A percentile compares a stretch with the other conserved stretches of the same genome.
Evolutionary conservation across 257 asterid genomes (phyloP).

Genomic region (Nyctanthes arbortristis): DNA sequence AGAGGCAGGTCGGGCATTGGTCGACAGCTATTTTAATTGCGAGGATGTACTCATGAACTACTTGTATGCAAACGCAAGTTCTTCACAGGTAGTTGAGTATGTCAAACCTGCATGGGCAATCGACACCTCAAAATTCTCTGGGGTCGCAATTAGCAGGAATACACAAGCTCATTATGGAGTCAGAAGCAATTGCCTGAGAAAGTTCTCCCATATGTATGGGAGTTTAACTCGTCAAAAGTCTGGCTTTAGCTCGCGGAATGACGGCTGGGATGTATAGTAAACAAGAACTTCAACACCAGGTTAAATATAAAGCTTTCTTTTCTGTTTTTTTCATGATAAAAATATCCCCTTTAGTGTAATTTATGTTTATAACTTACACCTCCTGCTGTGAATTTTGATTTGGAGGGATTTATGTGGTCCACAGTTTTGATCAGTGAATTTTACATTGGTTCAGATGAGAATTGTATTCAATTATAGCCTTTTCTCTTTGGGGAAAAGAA

Average conservation of each 20-base stretch:
- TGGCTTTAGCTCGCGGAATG: slow-evolving; percentile 62
- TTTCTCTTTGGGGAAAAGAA: slow-evolving; percentile 7
- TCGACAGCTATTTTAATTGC: slow-evolving; percentile 70
- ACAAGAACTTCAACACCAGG: slow-evolving; percentile 21
- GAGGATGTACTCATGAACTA: slow-evolving; percentile 93
- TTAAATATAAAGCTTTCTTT: neutral
- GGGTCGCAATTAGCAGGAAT: slow-evolving; percentile 76
- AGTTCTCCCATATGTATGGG: slow-evolving; percentile 71
- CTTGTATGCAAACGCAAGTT: slow-evolving; percentile 74
- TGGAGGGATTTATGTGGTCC: slow-evolving; percentile 25
- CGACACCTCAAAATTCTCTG: slow-evolving; percentile 75
- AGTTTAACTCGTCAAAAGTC: slow-evolving; percentile 56
- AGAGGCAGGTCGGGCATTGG: slow-evolving; percentile 55
- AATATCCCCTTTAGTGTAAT: slow-evolving; percentile 19
- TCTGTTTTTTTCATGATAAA: slow-evolving; percentile 14
- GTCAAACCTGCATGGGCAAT: slow-evolving; percentile 57
- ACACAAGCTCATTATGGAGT: slow-evolving; percentile 58
- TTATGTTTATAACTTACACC: slow-evolving; percentile 22
- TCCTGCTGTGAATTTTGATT: slow-evolving; percentile 40
- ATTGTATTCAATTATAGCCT: slow-evolving; percentile 1
- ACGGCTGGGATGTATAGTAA: slow-evolving; percentile 95
- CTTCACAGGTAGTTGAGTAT: slow-evolving; percentile 50
- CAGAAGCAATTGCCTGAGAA: slow-evolving; percentile 54
- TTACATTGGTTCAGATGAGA: slow-evolving; percentile 31
- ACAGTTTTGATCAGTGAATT: slow-evolving; percentile 34